Conservation (phyloP, 2,329 filamentous ascomycete genomes). For the Calonectria hawksworthii region DNA sequence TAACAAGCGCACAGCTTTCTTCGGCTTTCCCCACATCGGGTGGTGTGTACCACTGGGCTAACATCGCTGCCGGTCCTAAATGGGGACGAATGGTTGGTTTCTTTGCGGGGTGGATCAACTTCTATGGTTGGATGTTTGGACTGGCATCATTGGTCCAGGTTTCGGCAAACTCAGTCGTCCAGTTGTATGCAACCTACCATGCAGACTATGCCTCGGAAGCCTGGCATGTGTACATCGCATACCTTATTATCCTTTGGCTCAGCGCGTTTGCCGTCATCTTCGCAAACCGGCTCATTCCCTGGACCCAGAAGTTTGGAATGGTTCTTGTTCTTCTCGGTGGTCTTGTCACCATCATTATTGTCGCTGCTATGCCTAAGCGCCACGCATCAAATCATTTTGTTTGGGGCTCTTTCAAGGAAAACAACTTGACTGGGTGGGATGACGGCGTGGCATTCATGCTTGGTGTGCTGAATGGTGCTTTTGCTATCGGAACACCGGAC, state of each 20-base stretch:
- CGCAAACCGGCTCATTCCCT: constrained; percentile 41
- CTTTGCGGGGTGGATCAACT: constrained; percentile 46
- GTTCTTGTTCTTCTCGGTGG: constrained; percentile 40
- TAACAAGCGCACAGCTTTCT: constrained; percentile 27
- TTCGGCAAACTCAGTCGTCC: constrained; percentile 40
- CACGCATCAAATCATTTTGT: constrained; percentile 42
- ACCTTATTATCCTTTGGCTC: constrained; percentile 40
- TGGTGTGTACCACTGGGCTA: constrained; percentile 45
- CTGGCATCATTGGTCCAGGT: constrained; percentile 43
- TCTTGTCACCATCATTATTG: constrained; percentile 39
- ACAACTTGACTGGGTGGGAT: constrained; percentile 44
- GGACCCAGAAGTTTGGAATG: constrained; percentile 41
- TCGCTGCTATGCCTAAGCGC: constrained; percentile 37
- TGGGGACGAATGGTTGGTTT: constrained; percentile 44
- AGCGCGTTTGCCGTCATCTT: constrained; percentile 38
- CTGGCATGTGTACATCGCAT: constrained; percentile 44
- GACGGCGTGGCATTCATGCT: constrained; percentile 44
- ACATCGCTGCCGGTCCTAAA: constrained; percentile 38
- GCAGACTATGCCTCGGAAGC: constrained; percentile 25
- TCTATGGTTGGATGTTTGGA: constrained; percentile 48
- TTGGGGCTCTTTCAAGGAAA: constrained; percentile 41
- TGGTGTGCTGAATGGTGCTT: constrained; percentile 42
- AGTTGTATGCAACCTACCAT: constrained; percentile 41
- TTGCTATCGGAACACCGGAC: constrained; percentile 42
- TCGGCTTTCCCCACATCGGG: constrained; percentile 42